Evolutionary conservation across 192 early-diverging fungal species (phyloP).

Genomic region (Lobosporangium transversale): DNA sequence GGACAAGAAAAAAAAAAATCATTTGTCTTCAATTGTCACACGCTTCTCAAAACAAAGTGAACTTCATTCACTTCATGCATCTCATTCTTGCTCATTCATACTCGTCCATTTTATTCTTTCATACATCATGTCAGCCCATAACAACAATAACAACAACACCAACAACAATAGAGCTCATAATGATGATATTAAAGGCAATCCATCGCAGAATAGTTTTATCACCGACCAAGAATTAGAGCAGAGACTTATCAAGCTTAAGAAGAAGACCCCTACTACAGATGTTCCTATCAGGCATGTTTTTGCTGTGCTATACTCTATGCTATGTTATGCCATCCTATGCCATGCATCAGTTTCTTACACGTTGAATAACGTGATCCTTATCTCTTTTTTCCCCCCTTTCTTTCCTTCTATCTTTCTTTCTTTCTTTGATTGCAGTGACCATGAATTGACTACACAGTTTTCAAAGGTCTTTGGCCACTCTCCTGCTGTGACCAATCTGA

Average conservation of each 20-base stretch:
- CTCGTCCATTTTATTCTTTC: not conserved
- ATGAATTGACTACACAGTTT: conserved; percentile 37
- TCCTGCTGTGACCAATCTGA: conserved; percentile 30
- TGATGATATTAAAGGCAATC: too few relatives aligned
- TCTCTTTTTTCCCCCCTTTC: not conserved
- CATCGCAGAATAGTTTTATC: too few relatives aligned
- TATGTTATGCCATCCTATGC: too few relatives aligned
- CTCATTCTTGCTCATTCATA: not conserved
- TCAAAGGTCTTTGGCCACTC: conserved; percentile 52
- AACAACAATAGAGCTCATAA: not conserved
- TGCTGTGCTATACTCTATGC: too few relatives aligned
- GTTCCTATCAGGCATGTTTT: too few relatives aligned
- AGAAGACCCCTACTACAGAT: conserved; percentile 5
- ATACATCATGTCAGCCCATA: not conserved
- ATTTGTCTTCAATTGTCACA: too few relatives aligned
- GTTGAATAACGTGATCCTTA: not conserved
- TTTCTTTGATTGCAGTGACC: too few relatives aligned
- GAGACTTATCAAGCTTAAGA: conserved; percentile 36
- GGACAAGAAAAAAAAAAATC: too few relatives aligned
- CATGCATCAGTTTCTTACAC: too few relatives aligned
- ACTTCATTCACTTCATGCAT: too few relatives aligned
- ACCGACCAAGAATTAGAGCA: conserved; percentile 30
- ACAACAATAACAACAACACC: conserved; percentile 7
- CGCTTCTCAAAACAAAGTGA: too few relatives aligned
- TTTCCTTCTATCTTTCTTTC: not conserved